Evolutionary conservation across 1,284 basidiomycete genomes (phyloP).

Genomic region (Boletus hoseneyae): DNA sequence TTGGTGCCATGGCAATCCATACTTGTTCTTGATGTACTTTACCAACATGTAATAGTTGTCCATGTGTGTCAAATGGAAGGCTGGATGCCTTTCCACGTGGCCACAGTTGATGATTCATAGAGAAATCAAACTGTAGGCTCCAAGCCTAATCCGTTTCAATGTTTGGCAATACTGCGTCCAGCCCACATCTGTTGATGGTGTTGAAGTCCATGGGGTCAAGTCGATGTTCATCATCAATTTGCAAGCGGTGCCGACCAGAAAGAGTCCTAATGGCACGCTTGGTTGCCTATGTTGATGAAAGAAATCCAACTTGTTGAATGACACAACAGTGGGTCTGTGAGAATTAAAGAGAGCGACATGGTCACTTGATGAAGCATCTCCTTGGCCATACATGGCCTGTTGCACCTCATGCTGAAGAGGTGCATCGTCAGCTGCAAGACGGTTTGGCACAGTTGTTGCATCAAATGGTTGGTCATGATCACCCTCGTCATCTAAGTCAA

Average conservation of each 20-base stretch:
- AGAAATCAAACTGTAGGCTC: too few relatives aligned
- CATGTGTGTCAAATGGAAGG: background rate
- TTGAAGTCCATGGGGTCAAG: background rate
- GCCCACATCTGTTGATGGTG: background rate
- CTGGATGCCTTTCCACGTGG: background rate
- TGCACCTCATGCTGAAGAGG: background rate
- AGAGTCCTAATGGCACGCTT: background rate
- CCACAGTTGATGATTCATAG: background rate
- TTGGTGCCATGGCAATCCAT: constrained; percentile 1
- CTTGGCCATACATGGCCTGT: background rate
- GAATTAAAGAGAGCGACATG: background rate
- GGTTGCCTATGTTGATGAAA: background rate
- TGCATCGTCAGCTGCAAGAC: background rate
- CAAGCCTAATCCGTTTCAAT: too few relatives aligned
- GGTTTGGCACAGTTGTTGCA: background rate
- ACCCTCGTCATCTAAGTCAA: background rate
- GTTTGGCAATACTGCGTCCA: background rate
- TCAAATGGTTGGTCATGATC: background rate
- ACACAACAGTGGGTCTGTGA: too few relatives aligned
- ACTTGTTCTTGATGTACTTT: background rate
- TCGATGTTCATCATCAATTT: background rate
- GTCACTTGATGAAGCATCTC: background rate
- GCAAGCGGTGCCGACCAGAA: background rate
- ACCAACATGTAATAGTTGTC: background rate
- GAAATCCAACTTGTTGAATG: background rate